Base-by-base conservation (phyloP, 805 yeast genomes). In the Suhomyces sp. region DNA sequence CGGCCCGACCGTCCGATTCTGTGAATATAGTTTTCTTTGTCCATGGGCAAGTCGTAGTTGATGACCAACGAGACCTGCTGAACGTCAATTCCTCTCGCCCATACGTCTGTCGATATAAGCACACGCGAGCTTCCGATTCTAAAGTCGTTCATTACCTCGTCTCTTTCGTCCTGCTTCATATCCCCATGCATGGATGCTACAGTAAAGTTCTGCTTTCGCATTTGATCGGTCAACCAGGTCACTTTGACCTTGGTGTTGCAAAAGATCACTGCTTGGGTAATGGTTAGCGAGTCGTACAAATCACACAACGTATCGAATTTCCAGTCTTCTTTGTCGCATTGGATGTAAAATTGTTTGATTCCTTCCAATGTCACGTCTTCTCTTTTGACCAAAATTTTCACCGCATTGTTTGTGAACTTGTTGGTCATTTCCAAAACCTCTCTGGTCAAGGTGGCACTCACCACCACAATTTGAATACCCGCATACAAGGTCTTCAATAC, bases 21-120 rank as follows among this genome's bases (percentile, higher is more conserved):
- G 79, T 93, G 99, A 66, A 93, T 86, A 73, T 93, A 93, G 81
- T 93, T 93, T 73, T 93, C 98, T 68, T 86, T 85, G 80, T 94
- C 91, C 58, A 82, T 72, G 51, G 99, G 98, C 70, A 93, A 77
- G 73, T 93, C 99, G 76, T 89, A 93, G 81, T 93, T 93, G 66
- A 93, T 89, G 54, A 93, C 99, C 60, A 93, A 76, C 10, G 97
- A 92, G 46, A 93, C 97, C 69, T 93, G 98, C 78, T 93, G 99
- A 55, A 93, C 98, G 74, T 93, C 99, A 60, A 93, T 94, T 68
- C 99, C 99, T 75, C 99, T 83, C 47, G 99, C 99, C 86, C 93
- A 88, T 64, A 94, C 87, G 74, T 94, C 99, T 41, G 99, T 94
- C 60, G 97, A 87, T 67, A 94, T 94, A 69, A 94, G 78, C 47